Base-by-base conservation (phyloP, 345 rosid genomes). In the Eucalyptus urophylla region DNA sequence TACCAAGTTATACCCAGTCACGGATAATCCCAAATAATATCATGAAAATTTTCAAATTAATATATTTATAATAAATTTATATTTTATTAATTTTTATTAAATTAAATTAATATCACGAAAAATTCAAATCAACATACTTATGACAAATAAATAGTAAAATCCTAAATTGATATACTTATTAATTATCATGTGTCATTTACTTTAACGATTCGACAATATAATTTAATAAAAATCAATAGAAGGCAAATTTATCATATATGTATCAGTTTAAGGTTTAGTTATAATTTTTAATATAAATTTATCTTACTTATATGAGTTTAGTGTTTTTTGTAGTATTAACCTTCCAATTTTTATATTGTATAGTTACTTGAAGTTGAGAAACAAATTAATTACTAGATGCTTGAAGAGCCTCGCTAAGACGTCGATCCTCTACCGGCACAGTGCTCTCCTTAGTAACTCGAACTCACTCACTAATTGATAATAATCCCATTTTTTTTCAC, bases 111-210 rank as follows among this genome's bases (percentile, higher is more conserved):
- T 8, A 21, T 22, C 0, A 22, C 11, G 8, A 8, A 54, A 21
- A 54, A 8, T 2, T 19, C 21, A 54, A 54, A 54, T 21, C 8
- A 8, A 0, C 22, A 54, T 24, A 56, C 1, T 8, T 56, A 56
- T 8, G 0, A 56, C 0, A 56, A 21, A 21, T 21, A 56, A 1
- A 56, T 22, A 1, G 25, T 22, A 56, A 56, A 56, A 22, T 2
- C 11, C 0, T 5, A 56, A 56, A 56, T 1, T 0, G 2, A 24
- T 24, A 56, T 22, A 9, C 1, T 1, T 22, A 2, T 56, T 1
- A 24, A 24, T 56, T 56, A 22, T 56, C 62, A 56, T 1, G 6
- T 10, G 6, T 56, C 13, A 24, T 56, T 24, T 56, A 56, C 0
- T 1, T 56, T 4, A 9, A 24, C 0, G 1, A 56, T 56, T 56